phyloP scores from a whole-genome alignment of 768 basidiomycete species.

The Pisolithus orientalis region DNA sequence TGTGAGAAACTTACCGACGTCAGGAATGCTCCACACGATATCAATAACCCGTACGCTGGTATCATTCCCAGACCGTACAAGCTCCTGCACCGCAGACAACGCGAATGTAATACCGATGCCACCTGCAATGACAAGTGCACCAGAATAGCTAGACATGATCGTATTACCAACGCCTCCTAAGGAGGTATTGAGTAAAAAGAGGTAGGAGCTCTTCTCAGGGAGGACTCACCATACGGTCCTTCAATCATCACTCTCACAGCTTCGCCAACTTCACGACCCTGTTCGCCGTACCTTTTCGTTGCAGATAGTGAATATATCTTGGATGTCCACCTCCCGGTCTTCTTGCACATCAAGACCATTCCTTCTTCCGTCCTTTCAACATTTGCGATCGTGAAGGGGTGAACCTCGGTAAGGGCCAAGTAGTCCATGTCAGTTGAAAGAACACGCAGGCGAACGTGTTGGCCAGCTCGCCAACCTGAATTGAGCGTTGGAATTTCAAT shows the following conservation, averaged over 20 bases:
- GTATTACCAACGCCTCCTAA: slow-evolving; percentile 29
- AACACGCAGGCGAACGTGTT: slow-evolving; percentile 72
- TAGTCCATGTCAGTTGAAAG: slow-evolving; percentile 49
- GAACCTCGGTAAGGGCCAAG: slow-evolving; percentile 53
- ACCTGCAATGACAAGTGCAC: slow-evolving; percentile 64
- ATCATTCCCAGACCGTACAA: slow-evolving; percentile 42
- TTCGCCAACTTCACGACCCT: slow-evolving; percentile 16
- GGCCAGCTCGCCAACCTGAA: slow-evolving; percentile 76
- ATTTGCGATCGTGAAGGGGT: slow-evolving; percentile 80
- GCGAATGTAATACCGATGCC: slow-evolving; percentile 76
- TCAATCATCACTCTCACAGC: slow-evolving; percentile 40
- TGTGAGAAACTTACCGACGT: slow-evolving; percentile 35
- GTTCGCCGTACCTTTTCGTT: slow-evolving; percentile 29
- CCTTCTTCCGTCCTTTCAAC: slow-evolving; percentile 50
- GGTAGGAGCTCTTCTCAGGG: no score
- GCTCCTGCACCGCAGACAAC: slow-evolving; percentile 56
- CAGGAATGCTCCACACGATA: slow-evolving; percentile 60
- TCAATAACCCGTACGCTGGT: slow-evolving; percentile 55
- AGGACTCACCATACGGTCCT: slow-evolving; percentile 43
- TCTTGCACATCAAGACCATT: slow-evolving; percentile 61
- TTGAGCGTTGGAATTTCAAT: slow-evolving; percentile 56
- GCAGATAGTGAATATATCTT: slow-evolving; percentile 47
- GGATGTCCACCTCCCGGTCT: slow-evolving; percentile 57
- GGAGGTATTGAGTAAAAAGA: neutral
- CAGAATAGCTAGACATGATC: slow-evolving; percentile 57